Base-by-base conservation (phyloP, 805 yeast genomes). In the Ogataea polymorpha region DNA sequence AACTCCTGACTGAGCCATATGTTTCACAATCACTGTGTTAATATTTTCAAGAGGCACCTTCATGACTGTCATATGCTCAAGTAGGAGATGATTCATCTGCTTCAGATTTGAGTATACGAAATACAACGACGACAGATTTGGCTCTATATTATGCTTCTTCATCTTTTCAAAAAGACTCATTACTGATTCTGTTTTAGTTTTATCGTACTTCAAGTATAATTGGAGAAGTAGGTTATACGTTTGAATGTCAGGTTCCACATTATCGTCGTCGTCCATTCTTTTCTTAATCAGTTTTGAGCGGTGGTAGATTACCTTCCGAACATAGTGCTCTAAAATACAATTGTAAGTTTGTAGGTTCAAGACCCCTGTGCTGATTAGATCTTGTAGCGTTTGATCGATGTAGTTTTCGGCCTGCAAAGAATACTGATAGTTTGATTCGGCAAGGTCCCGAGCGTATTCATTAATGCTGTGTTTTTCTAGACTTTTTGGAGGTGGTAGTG, bases 211-310 rank as follows among this genome's bases (percentile, higher is more conserved):
- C 27, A 49, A 37, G 8, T 42, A 17, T 2, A 42, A 17, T 16
- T 45, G 38, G 5, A 50, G 32, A 7, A 48, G 13, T 18, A 50
- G 18, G 33, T 48, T 50, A 25, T 29, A 46, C 5, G 48, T 44
- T 27, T 35, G 31, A 15, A 39, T 32, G 29, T 37, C 29, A 8
- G 48, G 44, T 2, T 21, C 9, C 8, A 28, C 18, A 10, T 25
- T 23, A 23, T 14, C 23, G 8, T 25, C 23, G 8, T 25, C 10
- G 2, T 37, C 32, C 48, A 42, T 42, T 12, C 45, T 37, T 9
- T 34, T 38, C 16, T 38, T 27, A 26, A 47, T 21, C 23, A 37
- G 13, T 23, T 17, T 32, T 23, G 39, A 34, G 8, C 36, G 31
- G 15, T 15, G 16, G 17, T 11, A 21, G 13, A 30, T 23, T 6